phyloP scores from a whole-genome alignment of 208 protist species.

The Blechomonas ayalai region DNA sequence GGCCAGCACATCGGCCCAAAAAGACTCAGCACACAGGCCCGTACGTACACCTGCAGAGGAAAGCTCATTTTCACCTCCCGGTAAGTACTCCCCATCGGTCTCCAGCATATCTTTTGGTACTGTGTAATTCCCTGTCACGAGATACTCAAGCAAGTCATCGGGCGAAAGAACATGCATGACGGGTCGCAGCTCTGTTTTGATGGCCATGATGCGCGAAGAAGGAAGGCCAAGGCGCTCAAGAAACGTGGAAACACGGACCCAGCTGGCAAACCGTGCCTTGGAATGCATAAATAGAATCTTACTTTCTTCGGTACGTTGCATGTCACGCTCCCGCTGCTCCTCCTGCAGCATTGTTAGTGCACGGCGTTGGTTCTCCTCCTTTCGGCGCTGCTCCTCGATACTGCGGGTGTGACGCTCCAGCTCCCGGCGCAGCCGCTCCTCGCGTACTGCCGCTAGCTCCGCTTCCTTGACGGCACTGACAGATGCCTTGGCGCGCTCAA shows the following conservation, averaged over 20 bases:
- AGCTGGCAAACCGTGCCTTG: constrained; percentile 16
- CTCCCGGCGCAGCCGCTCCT: constrained; percentile 17
- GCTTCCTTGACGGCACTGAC: too few species aligned
- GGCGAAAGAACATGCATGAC: constrained; percentile 37
- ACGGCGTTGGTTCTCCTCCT: constrained; percentile 18
- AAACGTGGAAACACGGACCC: constrained; percentile 45
- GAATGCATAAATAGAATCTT: constrained; percentile 19
- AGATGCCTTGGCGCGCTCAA: too few species aligned
- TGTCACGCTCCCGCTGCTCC: constrained; percentile 9
- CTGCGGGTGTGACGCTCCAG: constrained; percentile 6
- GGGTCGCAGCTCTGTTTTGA: constrained; percentile 20
- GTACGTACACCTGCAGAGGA: too few species aligned
- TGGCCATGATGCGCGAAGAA: constrained; percentile 30
- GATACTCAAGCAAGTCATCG: constrained; percentile 70
- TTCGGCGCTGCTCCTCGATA: constrained; percentile 3
- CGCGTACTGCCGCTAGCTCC: constrained; percentile 13
- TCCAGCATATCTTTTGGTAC: constrained; percentile 63
- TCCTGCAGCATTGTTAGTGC: constrained; percentile 17
- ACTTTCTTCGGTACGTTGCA: constrained; percentile 15
- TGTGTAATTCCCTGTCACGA: constrained; percentile 50
- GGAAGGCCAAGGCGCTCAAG: constrained; percentile 48
- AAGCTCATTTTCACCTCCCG: too few species aligned
- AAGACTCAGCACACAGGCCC: too few species aligned
- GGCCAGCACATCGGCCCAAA: too few species aligned
- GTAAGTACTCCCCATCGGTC: constrained; percentile 1